Evolutionary conservation across 768 basidiomycete genomes (phyloP).

Genomic region (Paxillus involutus): DNA sequence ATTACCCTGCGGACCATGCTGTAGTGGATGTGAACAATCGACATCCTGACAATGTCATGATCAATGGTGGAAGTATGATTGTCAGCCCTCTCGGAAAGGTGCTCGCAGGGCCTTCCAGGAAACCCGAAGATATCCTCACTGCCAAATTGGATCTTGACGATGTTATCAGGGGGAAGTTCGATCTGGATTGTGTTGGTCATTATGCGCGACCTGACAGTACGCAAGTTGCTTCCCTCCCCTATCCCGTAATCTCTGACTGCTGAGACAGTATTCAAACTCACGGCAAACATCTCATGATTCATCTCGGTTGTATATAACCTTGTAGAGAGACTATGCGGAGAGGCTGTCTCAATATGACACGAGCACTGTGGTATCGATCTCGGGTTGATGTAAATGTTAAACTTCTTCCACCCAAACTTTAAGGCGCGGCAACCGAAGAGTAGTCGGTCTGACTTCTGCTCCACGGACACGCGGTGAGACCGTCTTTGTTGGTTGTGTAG

Average conservation of each 20-base stretch:
- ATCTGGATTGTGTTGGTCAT: slow-evolving; percentile 61
- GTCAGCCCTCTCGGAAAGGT: slow-evolving; percentile 55
- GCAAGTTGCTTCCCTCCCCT: too few relatives aligned
- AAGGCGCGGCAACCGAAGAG: too few relatives aligned
- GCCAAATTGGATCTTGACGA: slow-evolving; percentile 62
- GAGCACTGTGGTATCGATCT: not conserved
- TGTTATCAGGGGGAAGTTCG: slow-evolving; percentile 56
- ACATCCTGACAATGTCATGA: slow-evolving; percentile 50
- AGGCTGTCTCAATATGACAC: not conserved
- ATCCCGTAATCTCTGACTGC: slow-evolving; percentile 1
- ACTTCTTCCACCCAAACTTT: not conserved
- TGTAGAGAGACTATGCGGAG: not conserved
- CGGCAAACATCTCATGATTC: slow-evolving; percentile 2
- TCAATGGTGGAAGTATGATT: slow-evolving; percentile 62
- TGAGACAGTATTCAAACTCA: slow-evolving; percentile 30
- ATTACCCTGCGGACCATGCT: slow-evolving; percentile 50
- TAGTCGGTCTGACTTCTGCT: not conserved
- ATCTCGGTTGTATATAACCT: not conserved
- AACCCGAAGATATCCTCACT: slow-evolving; percentile 51
- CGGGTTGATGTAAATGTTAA: not conserved
- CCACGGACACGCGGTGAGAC: not conserved
- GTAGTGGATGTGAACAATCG: slow-evolving; percentile 38
- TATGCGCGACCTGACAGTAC: slow-evolving; percentile 59
- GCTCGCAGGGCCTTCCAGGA: slow-evolving; percentile 58
- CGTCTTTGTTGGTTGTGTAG: not conserved